Evolutionary conservation across 495 filamentous ascomycete genomes (phyloP).

Genomic region (Lophiostoma macrostomum): DNA sequence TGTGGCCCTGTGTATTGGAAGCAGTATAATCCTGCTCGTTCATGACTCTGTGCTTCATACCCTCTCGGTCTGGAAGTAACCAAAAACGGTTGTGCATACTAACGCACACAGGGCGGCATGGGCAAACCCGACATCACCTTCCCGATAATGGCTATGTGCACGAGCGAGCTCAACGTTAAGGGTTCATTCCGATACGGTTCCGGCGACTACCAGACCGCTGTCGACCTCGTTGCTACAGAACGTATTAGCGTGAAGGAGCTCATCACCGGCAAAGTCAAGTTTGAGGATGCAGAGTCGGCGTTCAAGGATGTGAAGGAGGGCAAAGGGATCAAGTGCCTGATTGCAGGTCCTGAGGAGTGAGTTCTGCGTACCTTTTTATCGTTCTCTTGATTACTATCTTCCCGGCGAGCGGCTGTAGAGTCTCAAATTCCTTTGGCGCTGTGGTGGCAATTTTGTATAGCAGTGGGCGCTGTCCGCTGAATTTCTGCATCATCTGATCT

Average conservation of each 20-base stretch:
- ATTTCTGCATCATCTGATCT: too few species aligned
- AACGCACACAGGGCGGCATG: constrained; percentile 53
- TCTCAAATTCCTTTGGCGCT: too few species aligned
- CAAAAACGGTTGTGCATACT: background rate
- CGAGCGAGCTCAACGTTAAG: constrained; percentile 77
- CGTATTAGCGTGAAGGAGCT: constrained; percentile 69
- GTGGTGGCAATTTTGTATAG: too few species aligned
- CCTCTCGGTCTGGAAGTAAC: background rate
- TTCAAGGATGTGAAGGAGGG: constrained; percentile 75
- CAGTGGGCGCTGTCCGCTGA: too few species aligned
- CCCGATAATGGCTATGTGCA: constrained; percentile 75
- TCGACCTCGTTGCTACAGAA: constrained; percentile 63
- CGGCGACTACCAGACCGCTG: constrained; percentile 75
- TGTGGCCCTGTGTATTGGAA: too few species aligned
- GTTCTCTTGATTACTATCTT: background rate
- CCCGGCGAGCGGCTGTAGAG: too few species aligned
- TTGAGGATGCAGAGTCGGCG: constrained; percentile 70
- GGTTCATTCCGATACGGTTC: constrained; percentile 81
- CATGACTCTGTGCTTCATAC: background rate
- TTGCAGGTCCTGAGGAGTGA: constrained; percentile 53
- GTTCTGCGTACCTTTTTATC: constrained; percentile 43
- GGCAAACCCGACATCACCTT: constrained; percentile 73
- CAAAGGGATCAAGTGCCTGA: constrained; percentile 80
- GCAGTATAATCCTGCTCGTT: background rate
- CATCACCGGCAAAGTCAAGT: constrained; percentile 65